phyloP scores from a whole-genome alignment of 495 filamentous ascomycete species.

The Lophiostoma macrostomum region DNA sequence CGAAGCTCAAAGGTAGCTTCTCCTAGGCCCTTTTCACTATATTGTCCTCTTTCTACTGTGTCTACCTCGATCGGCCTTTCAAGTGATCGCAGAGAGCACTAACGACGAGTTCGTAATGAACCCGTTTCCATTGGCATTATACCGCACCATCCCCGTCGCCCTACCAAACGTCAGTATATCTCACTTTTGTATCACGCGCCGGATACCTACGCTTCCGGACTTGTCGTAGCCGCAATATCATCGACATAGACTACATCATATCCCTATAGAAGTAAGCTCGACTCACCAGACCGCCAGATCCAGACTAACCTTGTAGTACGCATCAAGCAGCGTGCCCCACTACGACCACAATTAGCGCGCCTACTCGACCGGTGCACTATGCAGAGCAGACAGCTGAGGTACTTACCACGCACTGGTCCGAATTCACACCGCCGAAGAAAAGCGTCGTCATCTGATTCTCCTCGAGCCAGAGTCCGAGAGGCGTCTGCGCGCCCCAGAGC shows the following conservation, averaged over 20 bases:
- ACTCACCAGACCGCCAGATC: background rate
- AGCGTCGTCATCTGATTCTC: constrained; percentile 45
- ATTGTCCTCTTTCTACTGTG: background rate
- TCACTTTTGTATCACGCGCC: background rate
- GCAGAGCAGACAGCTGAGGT: too few species aligned
- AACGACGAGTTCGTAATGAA: constrained; percentile 9
- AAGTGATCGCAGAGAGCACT: constrained; percentile 2
- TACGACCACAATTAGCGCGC: background rate
- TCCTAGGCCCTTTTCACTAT: too few species aligned
- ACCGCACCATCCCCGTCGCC: constrained; percentile 35
- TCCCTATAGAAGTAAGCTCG: constrained; percentile 1
- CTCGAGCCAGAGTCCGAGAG: constrained; percentile 33
- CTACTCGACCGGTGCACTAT: constrained; percentile 19
- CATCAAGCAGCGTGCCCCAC: constrained; percentile 39
- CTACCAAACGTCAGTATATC: background rate
- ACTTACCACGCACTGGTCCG: constrained; percentile 56
- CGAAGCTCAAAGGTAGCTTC: too few species aligned
- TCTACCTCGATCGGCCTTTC: too few species aligned
- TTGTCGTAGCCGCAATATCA: constrained; percentile 30
- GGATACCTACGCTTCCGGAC: constrained; percentile 26
- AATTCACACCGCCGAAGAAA: constrained; percentile 58
- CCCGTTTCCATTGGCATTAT: constrained; percentile 25
- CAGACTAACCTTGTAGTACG: constrained; percentile 33
- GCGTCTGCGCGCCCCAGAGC: constrained; percentile 40
- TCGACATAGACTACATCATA: constrained; percentile 37